A percentile compares a stretch with the other conserved stretches of the same genome.
phyloP scores from a whole-genome alignment of 345 rosid species.

The Brassica juncea region DNA sequence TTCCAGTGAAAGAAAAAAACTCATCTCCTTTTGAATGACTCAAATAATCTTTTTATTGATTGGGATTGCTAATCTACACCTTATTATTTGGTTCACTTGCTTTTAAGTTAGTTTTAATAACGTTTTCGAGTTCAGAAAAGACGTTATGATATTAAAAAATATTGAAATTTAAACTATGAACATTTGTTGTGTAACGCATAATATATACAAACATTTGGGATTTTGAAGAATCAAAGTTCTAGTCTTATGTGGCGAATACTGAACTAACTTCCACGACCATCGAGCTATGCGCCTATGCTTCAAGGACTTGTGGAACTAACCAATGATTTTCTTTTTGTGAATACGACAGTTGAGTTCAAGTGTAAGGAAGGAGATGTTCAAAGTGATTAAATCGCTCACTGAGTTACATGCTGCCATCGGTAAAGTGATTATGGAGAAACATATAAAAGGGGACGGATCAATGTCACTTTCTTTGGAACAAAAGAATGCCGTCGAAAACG shows the following conservation, averaged over 20 bases:
- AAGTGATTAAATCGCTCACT: constrained; percentile 21
- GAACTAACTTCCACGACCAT: background rate
- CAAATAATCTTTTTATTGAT: background rate
- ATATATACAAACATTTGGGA: background rate
- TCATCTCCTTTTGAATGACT: background rate
- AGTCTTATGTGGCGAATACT: background rate
- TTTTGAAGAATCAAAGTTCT: background rate
- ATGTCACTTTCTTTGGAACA: constrained; percentile 29
- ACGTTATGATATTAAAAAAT: background rate
- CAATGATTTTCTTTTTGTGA: constrained; percentile 9
- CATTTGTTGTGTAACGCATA: background rate
- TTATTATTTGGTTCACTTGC: background rate
- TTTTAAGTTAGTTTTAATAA: too few species aligned
- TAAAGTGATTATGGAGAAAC: constrained; percentile 21
- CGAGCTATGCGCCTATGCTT: background rate
- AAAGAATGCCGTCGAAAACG: constrained; percentile 15
- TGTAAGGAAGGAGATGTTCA: constrained; percentile 31
- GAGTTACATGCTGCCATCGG: constrained; percentile 31
- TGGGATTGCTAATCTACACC: background rate
- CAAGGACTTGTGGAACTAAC: constrained; percentile 10
- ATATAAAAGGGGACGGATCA: constrained; percentile 31
- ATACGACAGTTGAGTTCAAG: constrained; percentile 32
- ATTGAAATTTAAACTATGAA: background rate
- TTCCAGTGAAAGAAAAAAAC: background rate
- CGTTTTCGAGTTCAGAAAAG: background rate